phyloP scores from a whole-genome alignment of 306 rosid species.

The Parietaria judaica region DNA sequence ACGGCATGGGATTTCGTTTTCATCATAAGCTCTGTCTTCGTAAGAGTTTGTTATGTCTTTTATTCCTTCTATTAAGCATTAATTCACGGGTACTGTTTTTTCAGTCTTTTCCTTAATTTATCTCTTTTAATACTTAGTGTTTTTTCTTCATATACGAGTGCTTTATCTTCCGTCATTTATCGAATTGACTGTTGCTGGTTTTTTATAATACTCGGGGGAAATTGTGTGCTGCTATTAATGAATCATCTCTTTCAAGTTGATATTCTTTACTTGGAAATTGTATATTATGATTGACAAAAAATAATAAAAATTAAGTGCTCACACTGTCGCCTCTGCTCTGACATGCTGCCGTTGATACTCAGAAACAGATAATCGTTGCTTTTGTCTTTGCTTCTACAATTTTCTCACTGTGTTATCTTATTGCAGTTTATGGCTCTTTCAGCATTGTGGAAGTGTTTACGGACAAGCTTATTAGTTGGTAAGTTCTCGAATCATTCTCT shows the following conservation, averaged over 20 bases:
- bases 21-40: not conserved
- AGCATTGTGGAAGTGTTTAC: slow-evolving; percentile 74
- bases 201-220: too few relatives aligned
- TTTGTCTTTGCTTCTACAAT: slow-evolving; percentile 7
- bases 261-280: too few relatives aligned
- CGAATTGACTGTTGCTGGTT: not conserved
- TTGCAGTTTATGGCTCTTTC: slow-evolving; percentile 89
- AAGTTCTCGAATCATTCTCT: slow-evolving; percentile 22
- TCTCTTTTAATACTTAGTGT: too few relatives aligned
- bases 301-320: too few relatives aligned
- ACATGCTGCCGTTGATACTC: not conserved
- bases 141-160: too few relatives aligned
- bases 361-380: not conserved
- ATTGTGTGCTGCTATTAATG: not conserved
- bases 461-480: slow-evolving; percentile 86
- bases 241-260: not conserved
- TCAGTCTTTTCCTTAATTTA: not conserved
- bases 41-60: not conserved
- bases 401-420: slow-evolving; percentile 2
- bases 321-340: not conserved
- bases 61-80: too few relatives aligned
- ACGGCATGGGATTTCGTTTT: not conserved
- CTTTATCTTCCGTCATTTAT: not conserved
- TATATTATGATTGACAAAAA: too few relatives aligned
- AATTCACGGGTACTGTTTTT: not conserved